phyloP scores from a whole-genome alignment of 495 filamentous ascomycete species.

The Tuber melanosporum region DNA sequence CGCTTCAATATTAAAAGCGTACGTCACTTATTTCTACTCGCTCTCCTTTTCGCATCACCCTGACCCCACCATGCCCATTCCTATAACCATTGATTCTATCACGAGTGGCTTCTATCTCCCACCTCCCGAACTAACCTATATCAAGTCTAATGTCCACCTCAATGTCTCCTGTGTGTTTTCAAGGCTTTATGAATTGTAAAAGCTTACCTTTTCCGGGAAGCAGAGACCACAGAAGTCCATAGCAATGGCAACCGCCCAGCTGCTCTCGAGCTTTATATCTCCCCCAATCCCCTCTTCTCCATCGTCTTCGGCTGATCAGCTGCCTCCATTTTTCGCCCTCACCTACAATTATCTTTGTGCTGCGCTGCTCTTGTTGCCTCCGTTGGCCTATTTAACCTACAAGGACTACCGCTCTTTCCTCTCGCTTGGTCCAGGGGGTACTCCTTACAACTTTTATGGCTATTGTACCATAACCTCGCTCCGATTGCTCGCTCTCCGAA shows the following conservation, averaged over 20 bases:
- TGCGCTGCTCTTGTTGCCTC: constrained; percentile 25
- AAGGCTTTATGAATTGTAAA: not conserved
- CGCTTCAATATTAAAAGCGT: constrained; percentile 6
- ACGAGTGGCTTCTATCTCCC: not conserved
- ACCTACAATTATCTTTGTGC: constrained; percentile 24
- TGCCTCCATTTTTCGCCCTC: constrained; percentile 24
- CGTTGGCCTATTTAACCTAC: constrained; percentile 52
- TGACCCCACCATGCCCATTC: constrained; percentile 5
- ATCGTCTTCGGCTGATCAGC: constrained; percentile 14
- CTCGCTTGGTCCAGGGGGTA: constrained; percentile 72
- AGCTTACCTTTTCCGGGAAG: constrained; percentile 16
- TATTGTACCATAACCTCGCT: constrained; percentile 64
- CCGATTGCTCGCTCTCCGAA: constrained; percentile 53
- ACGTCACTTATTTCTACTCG: constrained; percentile 17
- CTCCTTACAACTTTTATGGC: constrained; percentile 63
- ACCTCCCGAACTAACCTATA: not conserved
- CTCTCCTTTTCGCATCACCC: constrained; percentile 21
- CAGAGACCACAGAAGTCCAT: not conserved
- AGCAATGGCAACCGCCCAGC: constrained; percentile 27
- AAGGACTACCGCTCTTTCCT: constrained; percentile 73
- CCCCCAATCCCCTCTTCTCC: constrained; percentile 30
- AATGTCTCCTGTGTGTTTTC: not conserved
- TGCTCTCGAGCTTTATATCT: constrained; percentile 31
- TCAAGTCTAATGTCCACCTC: not conserved
- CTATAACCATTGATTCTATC: not conserved